A percentile compares a stretch with the other conserved stretches of the same genome.
phyloP scores from a whole-genome alignment of 2,329 filamentous ascomycete genomes.

The Xylogone sp. region DNA sequence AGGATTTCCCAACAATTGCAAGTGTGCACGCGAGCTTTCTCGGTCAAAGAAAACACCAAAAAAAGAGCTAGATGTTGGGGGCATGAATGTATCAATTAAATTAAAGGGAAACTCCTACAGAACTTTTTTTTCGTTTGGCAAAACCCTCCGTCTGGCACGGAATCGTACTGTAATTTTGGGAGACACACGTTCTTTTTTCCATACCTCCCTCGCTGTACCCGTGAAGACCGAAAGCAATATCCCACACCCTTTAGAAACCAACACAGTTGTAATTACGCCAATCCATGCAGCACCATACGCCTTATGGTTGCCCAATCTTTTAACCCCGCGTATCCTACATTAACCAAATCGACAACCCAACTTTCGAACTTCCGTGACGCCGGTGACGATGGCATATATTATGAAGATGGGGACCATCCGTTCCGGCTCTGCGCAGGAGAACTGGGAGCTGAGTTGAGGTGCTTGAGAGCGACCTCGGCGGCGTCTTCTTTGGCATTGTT shows the following conservation, averaged over 20 bases:
- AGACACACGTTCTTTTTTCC: constrained; percentile 7
- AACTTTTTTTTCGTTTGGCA: constrained; percentile 11
- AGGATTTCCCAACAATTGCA: neutral
- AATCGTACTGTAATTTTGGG: neutral
- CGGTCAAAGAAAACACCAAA: neutral
- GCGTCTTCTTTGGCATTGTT: constrained; percentile 88
- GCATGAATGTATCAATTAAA: neutral
- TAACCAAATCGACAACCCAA: constrained; percentile 11
- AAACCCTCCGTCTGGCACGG: constrained; percentile 2
- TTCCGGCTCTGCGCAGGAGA: constrained; percentile 36
- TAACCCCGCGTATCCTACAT: constrained; percentile 26
- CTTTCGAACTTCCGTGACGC: constrained; percentile 5
- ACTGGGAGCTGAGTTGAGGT: constrained; percentile 41
- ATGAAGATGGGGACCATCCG: constrained; percentile 32
- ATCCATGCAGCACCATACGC: constrained; percentile 23
- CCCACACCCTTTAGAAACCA: constrained; percentile 23
- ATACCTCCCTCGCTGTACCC: constrained; percentile 22
- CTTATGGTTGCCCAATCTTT: constrained; percentile 13
- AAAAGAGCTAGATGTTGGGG: too few relatives aligned
- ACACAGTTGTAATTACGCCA: constrained; percentile 21
- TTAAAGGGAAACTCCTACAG: constrained; percentile 7
- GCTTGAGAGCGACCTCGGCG: constrained; percentile 73
- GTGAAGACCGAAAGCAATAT: constrained; percentile 20
- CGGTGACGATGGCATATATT: constrained; percentile 14
- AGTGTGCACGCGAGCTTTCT: neutral